These are phyloP conservation scores for Solanum lycopersicoides DNA, from an alignment of 257 asterid species.

Conservation along the genomic window DNA sequence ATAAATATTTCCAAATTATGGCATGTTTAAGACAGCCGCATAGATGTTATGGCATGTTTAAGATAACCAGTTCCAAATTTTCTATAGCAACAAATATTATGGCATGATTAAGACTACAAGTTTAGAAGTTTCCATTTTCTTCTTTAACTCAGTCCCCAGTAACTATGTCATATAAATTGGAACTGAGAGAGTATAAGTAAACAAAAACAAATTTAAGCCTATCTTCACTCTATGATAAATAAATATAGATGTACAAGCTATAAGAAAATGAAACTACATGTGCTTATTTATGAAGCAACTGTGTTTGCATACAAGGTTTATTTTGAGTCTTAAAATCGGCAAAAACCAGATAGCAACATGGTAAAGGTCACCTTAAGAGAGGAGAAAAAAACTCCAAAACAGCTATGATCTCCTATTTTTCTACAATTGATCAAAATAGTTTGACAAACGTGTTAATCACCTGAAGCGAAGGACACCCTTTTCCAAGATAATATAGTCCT, in stretches of 20 bases:
- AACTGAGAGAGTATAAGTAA: neutral
- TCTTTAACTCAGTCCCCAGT: neutral
- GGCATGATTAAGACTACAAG: neutral
- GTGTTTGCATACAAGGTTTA: neutral
- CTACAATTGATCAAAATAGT: neutral
- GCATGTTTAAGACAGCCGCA: neutral
- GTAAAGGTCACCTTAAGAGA: neutral
- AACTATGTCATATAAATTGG: neutral
- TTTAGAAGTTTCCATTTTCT: neutral
- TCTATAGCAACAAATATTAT: neutral
- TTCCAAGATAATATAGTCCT: slow-evolving; percentile 45
- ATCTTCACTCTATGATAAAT: neutral
- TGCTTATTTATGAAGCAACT: neutral
- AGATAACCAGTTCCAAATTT: neutral
- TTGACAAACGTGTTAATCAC: slow-evolving; percentile 10
- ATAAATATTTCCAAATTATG: neutral
- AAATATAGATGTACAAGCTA: neutral
- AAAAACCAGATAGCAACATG: neutral
- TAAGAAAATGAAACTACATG: neutral
- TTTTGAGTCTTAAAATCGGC: neutral
- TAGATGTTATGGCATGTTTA: neutral
- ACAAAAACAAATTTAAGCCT: neutral
- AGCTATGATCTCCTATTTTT: neutral
- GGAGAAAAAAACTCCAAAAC: neutral
- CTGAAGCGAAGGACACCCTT: slow-evolving; percentile 62